These are phyloP conservation scores for Neoscytalidium dimidiatum DNA, from an alignment of 2,329 filamentous ascomycete genomes.

Conservation along the genomic window DNA sequence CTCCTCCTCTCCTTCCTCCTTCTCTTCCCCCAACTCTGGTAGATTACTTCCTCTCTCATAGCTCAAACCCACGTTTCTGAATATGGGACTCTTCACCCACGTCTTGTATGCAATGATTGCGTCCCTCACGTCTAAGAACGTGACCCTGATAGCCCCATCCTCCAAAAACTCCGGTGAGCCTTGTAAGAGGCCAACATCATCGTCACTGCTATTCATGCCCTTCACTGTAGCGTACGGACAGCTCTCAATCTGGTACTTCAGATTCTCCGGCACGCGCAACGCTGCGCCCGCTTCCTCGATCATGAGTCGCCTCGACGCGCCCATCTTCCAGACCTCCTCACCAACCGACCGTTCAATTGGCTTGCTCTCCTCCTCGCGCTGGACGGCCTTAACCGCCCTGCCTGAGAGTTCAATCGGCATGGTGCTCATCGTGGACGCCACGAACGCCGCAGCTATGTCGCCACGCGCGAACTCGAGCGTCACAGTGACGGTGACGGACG, in stretches of 20 bases:
- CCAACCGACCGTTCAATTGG: background rate
- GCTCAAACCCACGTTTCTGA: background rate
- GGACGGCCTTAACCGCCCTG: background rate
- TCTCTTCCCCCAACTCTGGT: background rate
- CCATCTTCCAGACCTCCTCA: background rate
- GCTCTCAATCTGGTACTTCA: slow-evolving; percentile 1
- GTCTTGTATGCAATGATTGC: background rate
- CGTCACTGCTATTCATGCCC: background rate
- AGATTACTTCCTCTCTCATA: background rate
- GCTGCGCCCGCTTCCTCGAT: background rate
- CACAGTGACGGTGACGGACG: background rate
- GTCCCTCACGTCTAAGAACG: slow-evolving; percentile 3
- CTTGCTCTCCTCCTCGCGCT: background rate
- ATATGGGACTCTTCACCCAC: background rate
- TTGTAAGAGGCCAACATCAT: background rate
- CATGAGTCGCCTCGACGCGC: background rate
- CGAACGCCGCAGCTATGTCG: background rate
- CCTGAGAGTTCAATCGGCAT: background rate
- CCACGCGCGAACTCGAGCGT: slow-evolving; percentile 5
- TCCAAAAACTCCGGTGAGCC: background rate
- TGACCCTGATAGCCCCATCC: background rate
- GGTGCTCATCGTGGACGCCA: background rate
- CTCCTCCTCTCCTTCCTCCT: background rate
- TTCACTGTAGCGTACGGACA: background rate
- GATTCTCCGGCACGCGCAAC: background rate